These are phyloP conservation scores for Hirschioporus abietinus DNA, from an alignment of 768 basidiomycete genomes.

Conservation along the genomic window DNA sequence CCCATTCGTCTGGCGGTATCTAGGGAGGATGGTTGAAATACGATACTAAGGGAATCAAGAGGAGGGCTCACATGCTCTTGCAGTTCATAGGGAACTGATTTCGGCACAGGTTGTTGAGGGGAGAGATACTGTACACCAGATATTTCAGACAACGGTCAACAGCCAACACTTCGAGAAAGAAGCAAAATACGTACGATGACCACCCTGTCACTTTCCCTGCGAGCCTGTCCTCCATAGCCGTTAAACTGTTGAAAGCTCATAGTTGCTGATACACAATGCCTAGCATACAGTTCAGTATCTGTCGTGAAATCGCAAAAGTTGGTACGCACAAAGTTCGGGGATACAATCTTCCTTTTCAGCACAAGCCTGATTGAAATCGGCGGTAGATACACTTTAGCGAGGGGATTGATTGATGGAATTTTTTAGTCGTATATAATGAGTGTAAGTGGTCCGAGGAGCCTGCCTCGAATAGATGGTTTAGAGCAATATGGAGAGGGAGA, in stretches of 20 bases:
- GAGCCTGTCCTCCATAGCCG: neutral
- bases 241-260: neutral
- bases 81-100: slow-evolving; percentile 31
- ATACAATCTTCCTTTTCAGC: neutral
- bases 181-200: neutral
- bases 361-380: neutral
- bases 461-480: neutral
- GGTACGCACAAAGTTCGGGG: neutral
- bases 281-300: neutral
- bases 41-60: slow-evolving; percentile 1
- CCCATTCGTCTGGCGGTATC: slow-evolving; percentile 42
- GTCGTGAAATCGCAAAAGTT: neutral
- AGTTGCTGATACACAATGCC: neutral
- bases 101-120: slow-evolving; percentile 22
- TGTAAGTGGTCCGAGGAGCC: neutral
- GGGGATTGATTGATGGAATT: neutral
- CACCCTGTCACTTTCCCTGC: neutral
- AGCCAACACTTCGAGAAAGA: neutral
- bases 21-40: slow-evolving; percentile 14
- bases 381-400: neutral
- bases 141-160: neutral
- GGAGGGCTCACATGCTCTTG: slow-evolving; percentile 28
- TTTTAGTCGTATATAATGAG: neutral
- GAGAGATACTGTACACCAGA: slow-evolving; percentile 28
- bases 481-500: neutral